Percentiles rank a stretch among this genome's conserved stretches.
These are phyloP conservation scores for Starmerella potacharoeniae DNA, from an alignment of 805 yeast species.

Conservation along the genomic window DNA sequence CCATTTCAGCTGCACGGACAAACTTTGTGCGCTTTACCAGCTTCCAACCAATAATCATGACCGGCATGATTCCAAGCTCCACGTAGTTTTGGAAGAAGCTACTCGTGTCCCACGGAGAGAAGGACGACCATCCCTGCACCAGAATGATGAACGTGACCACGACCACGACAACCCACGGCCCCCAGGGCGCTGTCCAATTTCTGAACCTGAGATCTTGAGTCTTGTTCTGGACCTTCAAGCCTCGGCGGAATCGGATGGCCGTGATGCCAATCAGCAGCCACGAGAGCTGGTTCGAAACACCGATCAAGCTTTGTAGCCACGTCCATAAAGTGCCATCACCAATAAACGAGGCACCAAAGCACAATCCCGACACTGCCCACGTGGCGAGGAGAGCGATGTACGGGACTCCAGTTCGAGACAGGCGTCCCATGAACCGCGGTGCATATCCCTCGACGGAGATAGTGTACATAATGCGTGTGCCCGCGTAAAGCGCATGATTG, in stretches of 20 bases:
- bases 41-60: conserved; percentile 49
- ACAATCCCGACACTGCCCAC: conserved; percentile 45
- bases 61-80: conserved; percentile 43
- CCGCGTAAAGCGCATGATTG: conserved; percentile 54
- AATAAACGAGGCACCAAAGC: conserved; percentile 48
- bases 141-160: conserved; percentile 40
- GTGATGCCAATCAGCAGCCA: conserved; percentile 49
- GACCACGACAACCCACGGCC: conserved; percentile 39
- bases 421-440: conserved; percentile 39
- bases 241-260: conserved; percentile 45
- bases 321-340: conserved; percentile 44
- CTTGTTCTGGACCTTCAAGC: conserved; percentile 33
- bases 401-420: conserved; percentile 42
- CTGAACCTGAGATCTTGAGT: conserved; percentile 36
- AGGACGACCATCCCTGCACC: conserved; percentile 54
- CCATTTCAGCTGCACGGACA: conserved; percentile 58
- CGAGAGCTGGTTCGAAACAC: conserved; percentile 53
- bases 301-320: conserved; percentile 45
- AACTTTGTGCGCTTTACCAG: conserved; percentile 50
- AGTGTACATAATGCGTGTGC: conserved; percentile 50
- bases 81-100: conserved; percentile 59
- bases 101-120: conserved; percentile 55
- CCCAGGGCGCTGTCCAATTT: conserved; percentile 41
- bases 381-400: conserved; percentile 39
- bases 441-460: conserved; percentile 50